Conservation (phyloP, 495 filamentous ascomycete genomes). For the Xylaria venustula region DNA sequence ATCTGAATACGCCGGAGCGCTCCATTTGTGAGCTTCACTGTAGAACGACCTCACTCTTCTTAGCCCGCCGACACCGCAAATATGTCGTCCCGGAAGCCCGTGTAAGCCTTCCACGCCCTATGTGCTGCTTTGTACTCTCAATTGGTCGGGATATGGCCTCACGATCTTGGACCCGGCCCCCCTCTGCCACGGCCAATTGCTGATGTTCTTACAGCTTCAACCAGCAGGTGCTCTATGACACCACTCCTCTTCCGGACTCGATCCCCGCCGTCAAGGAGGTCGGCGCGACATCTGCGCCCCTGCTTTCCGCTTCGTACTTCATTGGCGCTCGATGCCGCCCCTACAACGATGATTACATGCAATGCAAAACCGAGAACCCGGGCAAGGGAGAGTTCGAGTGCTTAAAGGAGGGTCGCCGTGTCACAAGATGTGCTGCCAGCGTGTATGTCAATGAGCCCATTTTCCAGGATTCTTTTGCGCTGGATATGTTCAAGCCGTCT, state of each 20-base stretch:
- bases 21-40: slow-evolving; percentile 25
- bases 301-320: slow-evolving; percentile 91
- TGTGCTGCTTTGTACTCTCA: neutral
- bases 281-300: slow-evolving; percentile 84
- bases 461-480: neutral
- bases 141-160: slow-evolving; percentile 20
- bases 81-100: slow-evolving; percentile 49
- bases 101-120: slow-evolving; percentile 35
- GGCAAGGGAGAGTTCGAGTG: slow-evolving; percentile 92
- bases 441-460: slow-evolving; percentile 69
- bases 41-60: slow-evolving; percentile 18
- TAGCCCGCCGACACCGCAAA: slow-evolving; percentile 32
- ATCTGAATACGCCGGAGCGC: slow-evolving; percentile 18
- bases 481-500: neutral
- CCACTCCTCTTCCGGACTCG: slow-evolving; percentile 85
- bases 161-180: neutral
- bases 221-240: slow-evolving; percentile 89
- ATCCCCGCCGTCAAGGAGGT: slow-evolving; percentile 92
- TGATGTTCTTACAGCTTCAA: slow-evolving; percentile 69
- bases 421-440: slow-evolving; percentile 91
- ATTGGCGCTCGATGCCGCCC: slow-evolving; percentile 92
- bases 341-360: slow-evolving; percentile 99
- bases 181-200: neutral
- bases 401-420: slow-evolving; percentile 91
- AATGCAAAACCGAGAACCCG: slow-evolving; percentile 89